Base-by-base conservation (phyloP, 2,329 filamentous ascomycete species). In the Trichocomaceae sp. region DNA sequence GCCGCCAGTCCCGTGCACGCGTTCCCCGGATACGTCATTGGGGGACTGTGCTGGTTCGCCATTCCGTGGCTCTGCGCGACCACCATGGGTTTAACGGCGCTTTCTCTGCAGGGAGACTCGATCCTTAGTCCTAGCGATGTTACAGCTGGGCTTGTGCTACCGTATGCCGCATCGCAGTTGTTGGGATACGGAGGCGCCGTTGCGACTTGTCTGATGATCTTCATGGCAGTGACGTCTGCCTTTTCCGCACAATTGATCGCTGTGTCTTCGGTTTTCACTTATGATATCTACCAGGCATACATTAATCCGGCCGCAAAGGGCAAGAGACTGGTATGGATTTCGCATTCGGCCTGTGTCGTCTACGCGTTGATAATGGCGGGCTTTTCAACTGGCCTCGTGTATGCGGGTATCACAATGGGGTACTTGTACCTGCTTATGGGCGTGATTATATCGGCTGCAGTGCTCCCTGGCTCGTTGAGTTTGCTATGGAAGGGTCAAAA, bases 371-470 rank as follows among this genome's bases (percentile, higher is more conserved):
- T 87, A 62, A 92, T 95, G 76, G 88, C 88, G 13, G 81, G 77
- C 1, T 89, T 95, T 70, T 85, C 85, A 0, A 88, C 88, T 0
- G 89, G 87, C 0, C 80, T 93, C 0, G 83, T 76, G 68, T 86
- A 87, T 59, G 84, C 82, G 1, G 85, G 86, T 19, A 87, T 96
- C 58, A 86, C 83, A 10, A 93, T 96, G 88, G 90, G 90, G 10
- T 95, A 91, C 64, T 77, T 95, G 2, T 95, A 95, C 66, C 76
- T 95, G 1, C 82, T 95, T 66, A 96, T 96, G 90, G 91, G 90
- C 7, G 87, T 90, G 50, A 88, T 96, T 64, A 93, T 96, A 66
- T 90, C 86, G 0, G 83, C 87, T 0, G 90, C 89, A 2, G 90
- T 95, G 3, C 79, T 96, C 12, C 90, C 91, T 0, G 88, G 89